Evolutionary conservation across 2,329 filamentous ascomycete species (phyloP).

Genomic region (Pezicula carpinea): DNA sequence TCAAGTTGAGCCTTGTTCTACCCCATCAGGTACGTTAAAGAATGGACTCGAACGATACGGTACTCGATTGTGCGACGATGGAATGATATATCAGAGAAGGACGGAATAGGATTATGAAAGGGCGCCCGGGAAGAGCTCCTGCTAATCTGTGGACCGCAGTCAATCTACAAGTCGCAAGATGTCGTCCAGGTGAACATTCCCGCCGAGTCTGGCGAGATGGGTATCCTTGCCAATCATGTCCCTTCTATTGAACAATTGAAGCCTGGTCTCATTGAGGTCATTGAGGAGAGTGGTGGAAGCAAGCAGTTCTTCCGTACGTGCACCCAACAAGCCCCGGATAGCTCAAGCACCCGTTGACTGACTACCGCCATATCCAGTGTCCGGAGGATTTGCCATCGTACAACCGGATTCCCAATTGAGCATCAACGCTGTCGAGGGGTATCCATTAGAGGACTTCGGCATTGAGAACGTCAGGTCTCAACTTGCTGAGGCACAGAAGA

Average conservation of each 20-base stretch:
- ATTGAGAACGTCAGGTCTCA: conserved; percentile 82
- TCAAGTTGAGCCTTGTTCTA: conserved; percentile 96
- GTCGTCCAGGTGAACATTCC: conserved; percentile 97
- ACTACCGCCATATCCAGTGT: conserved; percentile 55
- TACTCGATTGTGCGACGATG: conserved; percentile 1
- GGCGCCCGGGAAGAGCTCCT: conserved; percentile 36
- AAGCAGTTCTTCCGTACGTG: conserved; percentile 98
- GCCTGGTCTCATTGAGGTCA: conserved; percentile 89
- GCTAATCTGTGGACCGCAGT: conserved; percentile 41
- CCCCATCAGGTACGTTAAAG: conserved; percentile 84
- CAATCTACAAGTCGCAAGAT: conserved; percentile 64
- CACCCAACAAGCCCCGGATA: conserved; percentile 1
- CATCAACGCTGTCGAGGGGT: conserved; percentile 98
- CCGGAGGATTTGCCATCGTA: conserved; percentile 93
- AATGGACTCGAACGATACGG: conserved; percentile 3
- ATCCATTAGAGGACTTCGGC: conserved; percentile 93
- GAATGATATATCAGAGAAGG: not conserved
- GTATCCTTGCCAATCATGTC: conserved; percentile 98
- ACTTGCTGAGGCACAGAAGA: conserved; percentile 93
- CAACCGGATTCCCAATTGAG: conserved; percentile 92
- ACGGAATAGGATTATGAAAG: conserved; percentile 24
- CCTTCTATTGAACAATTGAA: conserved; percentile 98
- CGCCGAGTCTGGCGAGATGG: conserved; percentile 98
- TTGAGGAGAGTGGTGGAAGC: conserved; percentile 82
- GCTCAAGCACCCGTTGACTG: conserved; percentile 3